Percentiles rank a stretch among this genome's conserved stretches.
phyloP scores from a whole-genome alignment of 306 rosid species.

The Prunus persica region Prunus_persica_NCBIv2 NC_034009.1:18969501-18970000 shows the following conservation, averaged over 20 bases:
- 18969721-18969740: neutral
- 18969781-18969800: neutral
- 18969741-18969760: neutral
- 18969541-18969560: neutral
- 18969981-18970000: too few relatives aligned
- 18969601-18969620: neutral
- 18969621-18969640: neutral
- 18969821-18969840: neutral
- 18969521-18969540: neutral
- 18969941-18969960: neutral
- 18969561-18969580: neutral
- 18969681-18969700: neutral
- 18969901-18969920: neutral
- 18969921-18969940: neutral
- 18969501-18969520: neutral
- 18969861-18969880: neutral
- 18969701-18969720: neutral
- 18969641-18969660: neutral
- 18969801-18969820: neutral
- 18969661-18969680: neutral
- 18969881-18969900: neutral
- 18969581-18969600: neutral
- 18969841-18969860: neutral
- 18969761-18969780: neutral
- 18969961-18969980: neutral